A percentile compares a stretch with the other conserved stretches of the same genome.
Evolutionary conservation across 2,329 filamentous ascomycete genomes (phyloP).

Genomic region (Periconia digitata): DNA sequence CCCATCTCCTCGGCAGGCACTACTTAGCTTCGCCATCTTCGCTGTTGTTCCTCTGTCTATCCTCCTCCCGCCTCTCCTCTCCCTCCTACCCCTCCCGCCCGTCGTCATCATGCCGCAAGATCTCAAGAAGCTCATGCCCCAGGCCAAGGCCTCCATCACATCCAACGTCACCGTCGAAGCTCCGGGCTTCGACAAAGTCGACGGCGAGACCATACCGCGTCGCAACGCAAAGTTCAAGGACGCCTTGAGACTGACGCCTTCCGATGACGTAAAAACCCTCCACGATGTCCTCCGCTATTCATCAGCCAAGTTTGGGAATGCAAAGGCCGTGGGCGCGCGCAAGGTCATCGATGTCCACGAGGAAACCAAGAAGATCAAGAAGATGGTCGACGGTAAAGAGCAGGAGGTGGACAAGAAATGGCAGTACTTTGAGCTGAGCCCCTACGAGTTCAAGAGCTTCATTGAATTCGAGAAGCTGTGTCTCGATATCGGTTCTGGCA

Average conservation of each 20-base stretch:
- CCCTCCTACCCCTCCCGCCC: slow-evolving; percentile 7
- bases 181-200: slow-evolving; percentile 65
- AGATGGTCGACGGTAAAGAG: slow-evolving; percentile 79
- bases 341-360: slow-evolving; percentile 75
- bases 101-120: slow-evolving; percentile 40
- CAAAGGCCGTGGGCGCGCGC: slow-evolving; percentile 63
- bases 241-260: slow-evolving; percentile 65
- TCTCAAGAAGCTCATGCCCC: slow-evolving; percentile 52
- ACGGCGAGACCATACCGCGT: slow-evolving; percentile 83
- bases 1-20: slow-evolving; percentile 10
- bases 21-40: slow-evolving; percentile 17
- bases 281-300: slow-evolving; percentile 76
- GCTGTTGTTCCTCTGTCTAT: slow-evolving; percentile 21
- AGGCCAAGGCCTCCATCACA: slow-evolving; percentile 58
- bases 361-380: slow-evolving; percentile 88
- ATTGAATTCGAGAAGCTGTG: slow-evolving; percentile 73
- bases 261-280: slow-evolving; percentile 71
- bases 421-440: slow-evolving; percentile 83
- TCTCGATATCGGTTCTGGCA: slow-evolving; percentile 69
- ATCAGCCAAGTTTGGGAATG: slow-evolving; percentile 58
- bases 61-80: slow-evolving; percentile 11
- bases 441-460: slow-evolving; percentile 76
- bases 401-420: slow-evolving; percentile 85
- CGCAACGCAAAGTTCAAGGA: slow-evolving; percentile 72
- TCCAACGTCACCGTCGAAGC: slow-evolving; percentile 76